Conservation (phyloP, 2,329 filamentous ascomycete species). For the Pyrenochaeta sp. region DNA sequence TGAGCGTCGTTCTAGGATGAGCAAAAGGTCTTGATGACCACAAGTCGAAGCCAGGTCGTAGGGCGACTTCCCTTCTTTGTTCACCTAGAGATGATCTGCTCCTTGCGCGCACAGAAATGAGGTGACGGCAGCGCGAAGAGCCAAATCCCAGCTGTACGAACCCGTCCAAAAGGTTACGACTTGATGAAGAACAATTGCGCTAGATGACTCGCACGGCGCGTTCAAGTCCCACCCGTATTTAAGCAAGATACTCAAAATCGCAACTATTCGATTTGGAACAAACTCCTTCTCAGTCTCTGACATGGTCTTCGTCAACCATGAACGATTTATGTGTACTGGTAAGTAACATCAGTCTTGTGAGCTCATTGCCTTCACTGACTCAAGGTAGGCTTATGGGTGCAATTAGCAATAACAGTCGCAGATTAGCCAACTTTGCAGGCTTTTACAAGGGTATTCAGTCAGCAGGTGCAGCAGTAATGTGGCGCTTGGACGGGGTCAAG, state of each 20-base stretch:
- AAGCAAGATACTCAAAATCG: conserved; percentile 23
- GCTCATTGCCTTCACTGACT: not conserved
- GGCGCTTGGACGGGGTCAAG: conserved; percentile 65
- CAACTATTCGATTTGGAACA: conserved; percentile 20
- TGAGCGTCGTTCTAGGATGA: conserved; percentile 14
- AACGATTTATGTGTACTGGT: conserved; percentile 77
- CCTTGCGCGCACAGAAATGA: conserved; percentile 24
- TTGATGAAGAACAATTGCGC: conserved; percentile 29
- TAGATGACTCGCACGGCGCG: conserved; percentile 17
- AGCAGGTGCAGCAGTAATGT: conserved; percentile 77
- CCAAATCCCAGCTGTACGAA: conserved; percentile 28
- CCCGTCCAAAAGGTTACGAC: conserved; percentile 35
- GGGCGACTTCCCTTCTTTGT: conserved; percentile 28
- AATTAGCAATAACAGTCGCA: conserved; percentile 87
- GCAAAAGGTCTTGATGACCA: conserved; percentile 25
- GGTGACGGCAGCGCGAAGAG: conserved; percentile 20
- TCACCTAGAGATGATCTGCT: conserved; percentile 19
- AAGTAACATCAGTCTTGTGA: conserved; percentile 30
- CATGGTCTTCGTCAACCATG: conserved; percentile 34
- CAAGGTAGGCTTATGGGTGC: conserved; percentile 80
- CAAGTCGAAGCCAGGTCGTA: conserved; percentile 25
- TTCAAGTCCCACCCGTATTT: conserved; percentile 28
- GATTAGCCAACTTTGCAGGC: conserved; percentile 86
- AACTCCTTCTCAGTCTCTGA: conserved; percentile 24
- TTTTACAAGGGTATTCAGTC: conserved; percentile 90